These are phyloP conservation scores for Penicillium robsamsonii DNA, from an alignment of 495 filamentous ascomycete genomes.

Conservation along the genomic window DNA sequence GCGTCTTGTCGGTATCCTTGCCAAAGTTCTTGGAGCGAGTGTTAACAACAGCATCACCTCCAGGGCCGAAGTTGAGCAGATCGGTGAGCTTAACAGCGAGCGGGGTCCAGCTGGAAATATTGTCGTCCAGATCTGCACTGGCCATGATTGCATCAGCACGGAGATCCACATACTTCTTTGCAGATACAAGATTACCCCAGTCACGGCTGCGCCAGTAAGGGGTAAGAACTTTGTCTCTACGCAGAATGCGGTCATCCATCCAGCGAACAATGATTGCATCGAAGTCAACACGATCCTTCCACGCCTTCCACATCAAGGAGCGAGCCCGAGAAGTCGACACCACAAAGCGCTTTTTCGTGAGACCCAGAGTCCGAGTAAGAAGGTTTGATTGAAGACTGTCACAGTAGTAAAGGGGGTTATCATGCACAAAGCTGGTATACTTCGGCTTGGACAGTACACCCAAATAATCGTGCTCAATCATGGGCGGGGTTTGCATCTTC, in stretches of 20 bases:
- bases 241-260: slow-evolving; percentile 60
- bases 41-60: slow-evolving; percentile 53
- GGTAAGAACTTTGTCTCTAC: slow-evolving; percentile 52
- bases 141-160: slow-evolving; percentile 59
- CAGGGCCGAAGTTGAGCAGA: slow-evolving; percentile 62
- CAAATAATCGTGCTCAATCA: slow-evolving; percentile 58
- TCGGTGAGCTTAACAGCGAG: slow-evolving; percentile 62
- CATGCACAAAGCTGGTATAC: slow-evolving; percentile 52
- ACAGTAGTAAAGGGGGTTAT: slow-evolving; percentile 57
- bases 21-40: slow-evolving; percentile 44
- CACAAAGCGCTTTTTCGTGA: slow-evolving; percentile 50
- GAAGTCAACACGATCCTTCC: slow-evolving; percentile 57
- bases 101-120: slow-evolving; percentile 57
- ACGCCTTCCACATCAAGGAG: slow-evolving; percentile 62
- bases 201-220: slow-evolving; percentile 60
- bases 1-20: slow-evolving; percentile 51
- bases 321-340: slow-evolving; percentile 58
- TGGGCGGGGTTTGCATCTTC: slow-evolving; percentile 54
- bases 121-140: slow-evolving; percentile 59
- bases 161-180: slow-evolving; percentile 55
- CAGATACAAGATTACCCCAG: slow-evolving; percentile 50
- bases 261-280: slow-evolving; percentile 62
- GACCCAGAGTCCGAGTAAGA: slow-evolving; percentile 45
- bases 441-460: slow-evolving; percentile 55
- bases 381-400: slow-evolving; percentile 46